Percentiles rank a stretch among this genome's conserved stretches.
Conservation (phyloP, 2,329 filamentous ascomycete species). For the Colletotrichum viniferum region DNA sequence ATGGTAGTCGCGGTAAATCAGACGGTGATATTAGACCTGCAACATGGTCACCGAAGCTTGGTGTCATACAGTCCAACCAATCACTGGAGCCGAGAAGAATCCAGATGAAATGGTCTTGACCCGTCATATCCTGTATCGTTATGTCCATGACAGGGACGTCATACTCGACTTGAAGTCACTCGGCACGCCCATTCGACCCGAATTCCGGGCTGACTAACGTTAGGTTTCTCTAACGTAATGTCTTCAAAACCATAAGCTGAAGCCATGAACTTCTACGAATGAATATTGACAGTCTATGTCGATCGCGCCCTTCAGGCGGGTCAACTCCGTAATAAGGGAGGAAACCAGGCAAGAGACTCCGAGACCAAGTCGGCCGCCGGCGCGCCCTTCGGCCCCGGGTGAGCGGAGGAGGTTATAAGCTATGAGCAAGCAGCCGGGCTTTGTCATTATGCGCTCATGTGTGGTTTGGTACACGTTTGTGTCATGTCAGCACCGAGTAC, state of each 20-base stretch:
- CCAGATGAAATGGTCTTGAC: too few species aligned
- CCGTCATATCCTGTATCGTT: background rate
- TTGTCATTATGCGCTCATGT: too few species aligned
- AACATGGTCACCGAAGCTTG: background rate
- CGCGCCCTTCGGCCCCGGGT: background rate
- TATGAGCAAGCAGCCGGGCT: background rate
- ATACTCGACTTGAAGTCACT: background rate
- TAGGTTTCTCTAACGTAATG: background rate
- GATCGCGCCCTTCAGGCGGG: background rate
- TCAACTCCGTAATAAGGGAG: background rate
- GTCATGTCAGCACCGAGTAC: background rate
- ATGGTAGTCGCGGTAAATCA: background rate
- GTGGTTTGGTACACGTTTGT: background rate
- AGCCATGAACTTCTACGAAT: background rate
- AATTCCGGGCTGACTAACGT: background rate
- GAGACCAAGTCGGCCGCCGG: background rate
- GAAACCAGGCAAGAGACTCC: background rate
- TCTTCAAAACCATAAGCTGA: background rate
- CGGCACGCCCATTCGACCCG: background rate
- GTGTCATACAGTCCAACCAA: background rate
- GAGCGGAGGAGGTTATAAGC: background rate
- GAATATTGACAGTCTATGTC: background rate
- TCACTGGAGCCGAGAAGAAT: background rate
- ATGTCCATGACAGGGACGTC: background rate
- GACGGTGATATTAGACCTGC: background rate